These are phyloP conservation scores for Neopestalotiopsis sp. DNA, from an alignment of 2,329 filamentous ascomycete species.

Conservation along the genomic window DNA sequence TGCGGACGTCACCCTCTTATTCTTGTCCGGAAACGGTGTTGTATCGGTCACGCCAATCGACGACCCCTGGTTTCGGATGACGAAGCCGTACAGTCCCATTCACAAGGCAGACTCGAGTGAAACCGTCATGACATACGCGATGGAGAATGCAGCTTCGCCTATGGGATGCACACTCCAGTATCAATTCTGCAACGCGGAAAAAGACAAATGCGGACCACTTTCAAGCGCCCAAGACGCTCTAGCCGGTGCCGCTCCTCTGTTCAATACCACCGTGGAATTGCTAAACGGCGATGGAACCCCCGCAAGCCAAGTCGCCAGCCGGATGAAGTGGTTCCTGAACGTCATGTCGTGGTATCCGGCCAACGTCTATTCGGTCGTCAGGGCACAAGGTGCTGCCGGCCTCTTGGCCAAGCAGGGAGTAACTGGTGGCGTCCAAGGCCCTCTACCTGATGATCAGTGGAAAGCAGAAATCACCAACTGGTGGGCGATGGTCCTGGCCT, in stretches of 20 bases:
- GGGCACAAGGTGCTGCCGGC: no score
- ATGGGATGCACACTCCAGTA: neutral
- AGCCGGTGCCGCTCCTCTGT: neutral
- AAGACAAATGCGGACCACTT: neutral
- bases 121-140: neutral
- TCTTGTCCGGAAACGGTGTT: conserved; percentile 26
- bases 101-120: neutral
- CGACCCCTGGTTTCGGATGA: conserved; percentile 27
- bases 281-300: no score
- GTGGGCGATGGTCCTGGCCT: neutral
- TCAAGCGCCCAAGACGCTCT: neutral
- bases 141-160: neutral
- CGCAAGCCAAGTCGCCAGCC: no score
- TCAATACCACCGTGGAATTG: neutral
- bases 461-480: neutral
- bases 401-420: no score
- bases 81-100: neutral
- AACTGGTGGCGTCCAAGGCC: neutral
- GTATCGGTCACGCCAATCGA: conserved; percentile 18
- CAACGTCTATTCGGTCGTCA: no score
- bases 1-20: conserved; percentile 19
- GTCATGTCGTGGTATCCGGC: no score
- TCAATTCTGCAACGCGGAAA: neutral
- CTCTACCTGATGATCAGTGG: neutral
- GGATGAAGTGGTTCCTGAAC: no score